Conservation (phyloP, 2,329 filamentous ascomycete genomes). For the Talaromyces sp. region DNA sequence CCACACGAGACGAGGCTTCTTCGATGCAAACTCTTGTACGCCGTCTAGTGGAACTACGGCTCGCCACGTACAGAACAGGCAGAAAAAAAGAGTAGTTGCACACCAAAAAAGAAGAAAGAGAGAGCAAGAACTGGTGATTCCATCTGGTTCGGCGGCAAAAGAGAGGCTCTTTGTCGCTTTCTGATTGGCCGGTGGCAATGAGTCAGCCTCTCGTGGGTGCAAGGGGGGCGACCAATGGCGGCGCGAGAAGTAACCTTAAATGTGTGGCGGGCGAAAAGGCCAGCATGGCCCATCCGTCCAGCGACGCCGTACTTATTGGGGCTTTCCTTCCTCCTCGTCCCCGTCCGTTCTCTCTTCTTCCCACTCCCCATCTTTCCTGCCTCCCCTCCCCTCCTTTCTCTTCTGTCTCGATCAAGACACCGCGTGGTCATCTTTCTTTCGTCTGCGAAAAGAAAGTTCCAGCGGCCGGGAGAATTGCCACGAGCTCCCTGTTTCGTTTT, state of each 20-base stretch:
- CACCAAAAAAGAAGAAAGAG: background rate
- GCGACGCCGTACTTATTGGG: slow-evolving; percentile 22
- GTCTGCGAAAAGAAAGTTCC: background rate
- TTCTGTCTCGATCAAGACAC: slow-evolving; percentile 2
- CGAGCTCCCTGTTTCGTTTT: background rate
- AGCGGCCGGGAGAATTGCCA: background rate
- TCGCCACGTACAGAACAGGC: background rate
- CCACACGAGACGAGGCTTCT: background rate
- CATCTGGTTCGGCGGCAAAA: slow-evolving; percentile 9
- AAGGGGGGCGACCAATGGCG: slow-evolving; percentile 27
- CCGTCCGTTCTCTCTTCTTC: slow-evolving; percentile 14
- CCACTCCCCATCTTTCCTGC: slow-evolving; percentile 12
- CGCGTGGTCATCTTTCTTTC: background rate
- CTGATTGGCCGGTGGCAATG: slow-evolving; percentile 13
- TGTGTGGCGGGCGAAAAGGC: slow-evolving; percentile 32
- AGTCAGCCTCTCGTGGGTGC: slow-evolving; percentile 20
- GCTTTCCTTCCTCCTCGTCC: slow-evolving; percentile 10
- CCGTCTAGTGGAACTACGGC: background rate
- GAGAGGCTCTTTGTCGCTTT: slow-evolving; percentile 12
- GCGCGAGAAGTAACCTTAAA: slow-evolving; percentile 34
- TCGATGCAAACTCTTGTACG: no score
- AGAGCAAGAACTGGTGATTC: background rate
- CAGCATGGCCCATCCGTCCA: slow-evolving; percentile 36
- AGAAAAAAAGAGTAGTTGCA: background rate
- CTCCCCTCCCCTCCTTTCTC: slow-evolving; percentile 13